Percentiles rank a stretch among this genome's conserved stretches.
Conservation (phyloP, 2,329 filamentous ascomycete genomes). For the Eutypa lata region DNA sequence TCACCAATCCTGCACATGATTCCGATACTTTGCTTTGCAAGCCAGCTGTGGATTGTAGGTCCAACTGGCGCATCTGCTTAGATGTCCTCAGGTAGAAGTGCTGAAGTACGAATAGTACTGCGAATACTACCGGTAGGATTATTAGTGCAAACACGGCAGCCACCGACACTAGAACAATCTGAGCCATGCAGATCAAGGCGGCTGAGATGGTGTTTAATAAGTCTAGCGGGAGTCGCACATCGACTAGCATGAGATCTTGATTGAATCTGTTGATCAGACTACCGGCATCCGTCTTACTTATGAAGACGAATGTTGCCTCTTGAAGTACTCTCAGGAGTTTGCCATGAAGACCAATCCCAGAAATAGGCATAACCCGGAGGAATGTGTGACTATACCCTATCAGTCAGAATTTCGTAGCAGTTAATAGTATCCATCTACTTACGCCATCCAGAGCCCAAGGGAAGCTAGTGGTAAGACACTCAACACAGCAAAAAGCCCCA, state of each 20-base stretch:
- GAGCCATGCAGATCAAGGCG: conserved; percentile 26
- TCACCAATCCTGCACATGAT: conserved; percentile 38
- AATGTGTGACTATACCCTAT: conserved; percentile 49
- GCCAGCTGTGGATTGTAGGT: conserved; percentile 45
- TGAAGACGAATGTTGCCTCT: conserved; percentile 14
- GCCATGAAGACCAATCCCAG: conserved; percentile 45
- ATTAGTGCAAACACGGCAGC: conserved; percentile 36
- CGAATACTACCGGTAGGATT: conserved; percentile 35
- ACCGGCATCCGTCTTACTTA: conserved; percentile 21
- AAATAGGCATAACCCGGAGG: conserved; percentile 33
- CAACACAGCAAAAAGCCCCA: conserved; percentile 15
- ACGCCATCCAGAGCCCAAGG: conserved; percentile 6
- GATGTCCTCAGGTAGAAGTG: conserved; percentile 45
- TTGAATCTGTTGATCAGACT: conserved; percentile 23
- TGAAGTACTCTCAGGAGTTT: conserved; percentile 45
- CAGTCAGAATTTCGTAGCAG: conserved; percentile 19
- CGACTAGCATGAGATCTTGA: conserved; percentile 23
- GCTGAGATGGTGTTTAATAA: conserved; percentile 13
- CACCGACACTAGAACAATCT: conserved; percentile 38
- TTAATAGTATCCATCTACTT: background rate
- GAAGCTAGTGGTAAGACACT: conserved; percentile 8
- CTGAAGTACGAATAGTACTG: conserved; percentile 35
- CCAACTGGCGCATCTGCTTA: conserved; percentile 43
- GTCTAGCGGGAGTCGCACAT: conserved; percentile 13
- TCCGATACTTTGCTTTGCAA: conserved; percentile 44